Base-by-base conservation (phyloP, 2,329 filamentous ascomycete genomes). In the Penicillium oxalicum region DNA sequence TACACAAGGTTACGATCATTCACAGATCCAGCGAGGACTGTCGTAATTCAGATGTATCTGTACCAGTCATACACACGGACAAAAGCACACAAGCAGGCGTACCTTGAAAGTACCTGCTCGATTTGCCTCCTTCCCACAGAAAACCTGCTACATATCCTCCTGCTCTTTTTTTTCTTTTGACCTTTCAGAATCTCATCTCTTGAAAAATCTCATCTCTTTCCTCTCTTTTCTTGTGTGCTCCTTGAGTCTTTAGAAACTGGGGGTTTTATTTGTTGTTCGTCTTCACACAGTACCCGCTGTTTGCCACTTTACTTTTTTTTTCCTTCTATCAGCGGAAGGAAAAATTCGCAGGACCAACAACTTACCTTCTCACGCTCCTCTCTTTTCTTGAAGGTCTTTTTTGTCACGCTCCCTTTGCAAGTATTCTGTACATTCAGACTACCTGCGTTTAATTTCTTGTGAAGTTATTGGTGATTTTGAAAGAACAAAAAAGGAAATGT, bases 231-330 rank as follows among this genome's bases (percentile, higher is more conserved):
- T 60, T 59, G 51, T 53, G 50, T 59, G 47, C 60, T 54, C 57
- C 61, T 63, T 62, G 61, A 65, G 58, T 59, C 53, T 48, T 62
- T 64, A 64, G 61, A 61, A 56, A 53, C 55, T 51, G 51, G 59
- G 54, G 42, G 53, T 58, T 57, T 62, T 64, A 56, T 60, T 57
- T 52, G 49, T 54, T 56, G 48, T 47, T 52, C 49, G 51, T 44
- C 50, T 45, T 48, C 49, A 36, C 49, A 39, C 13, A 35, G 45
- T 53, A 25, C 50, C 50, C 49, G 41, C 36, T 52, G 46, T 55
- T 55, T 61, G 44, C 43, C 50, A 56, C 55, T 54, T 58, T 46
- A 51, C 50, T 55, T 57, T 63, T 54, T 61, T 52, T 63, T 54
- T 61, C 51, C 55, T 54, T 57, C 42, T 48, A 37, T 47, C 49